Evolutionary conservation across 768 basidiomycete genomes (phyloP), one percentile per base, ranked within the genome.

Genomic region (Tremella mesenterica): DNA sequence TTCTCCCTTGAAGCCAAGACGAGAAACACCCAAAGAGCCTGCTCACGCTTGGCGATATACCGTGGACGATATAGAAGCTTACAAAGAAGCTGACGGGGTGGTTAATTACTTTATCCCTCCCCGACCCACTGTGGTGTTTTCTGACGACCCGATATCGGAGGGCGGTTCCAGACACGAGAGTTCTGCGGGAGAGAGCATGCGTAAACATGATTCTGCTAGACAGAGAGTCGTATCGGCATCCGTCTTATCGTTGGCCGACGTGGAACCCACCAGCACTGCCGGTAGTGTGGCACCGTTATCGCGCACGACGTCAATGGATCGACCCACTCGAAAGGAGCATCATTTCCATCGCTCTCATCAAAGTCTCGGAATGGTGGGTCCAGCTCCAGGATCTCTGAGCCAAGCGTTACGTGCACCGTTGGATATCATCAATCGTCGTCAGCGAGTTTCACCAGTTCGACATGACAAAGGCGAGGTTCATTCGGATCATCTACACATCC

Each of bases 21-120:
- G 18, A 27, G 21, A 21, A 31, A 20, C 43, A 6, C n/a, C n/a
- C n/a, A n/a, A 41, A 18, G n/a, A 41, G 14, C 6, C 38, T 5
- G 39, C 38, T 34, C 44, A 46, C 10, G 48, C 50, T 4, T 69
- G 67, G 67, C 21, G 36, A 18, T 65, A 61, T 38, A 56, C 62
- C 6, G 52, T 69, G 20, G 62, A 65, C 14, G 67, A 69, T 49
- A 58, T 69, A 1, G 43, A 12, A 7, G 39, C 50, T 9, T 69
- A 69, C 52, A 65, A 69, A 16, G 54, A 49, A 10, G 41, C 33
- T n/a, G 48, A 64, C 21, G 67, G 67, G 2, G 54, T 52, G 16
- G 62, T 69, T 54, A 60, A 69, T 26, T 69, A 69, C 52, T 69
- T 69, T 38, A 65, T 69, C 14, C 64, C 67, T 10, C 64, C 64